Conservation (phyloP, 257 asterid species). For the Verbena officinalis region DNA sequence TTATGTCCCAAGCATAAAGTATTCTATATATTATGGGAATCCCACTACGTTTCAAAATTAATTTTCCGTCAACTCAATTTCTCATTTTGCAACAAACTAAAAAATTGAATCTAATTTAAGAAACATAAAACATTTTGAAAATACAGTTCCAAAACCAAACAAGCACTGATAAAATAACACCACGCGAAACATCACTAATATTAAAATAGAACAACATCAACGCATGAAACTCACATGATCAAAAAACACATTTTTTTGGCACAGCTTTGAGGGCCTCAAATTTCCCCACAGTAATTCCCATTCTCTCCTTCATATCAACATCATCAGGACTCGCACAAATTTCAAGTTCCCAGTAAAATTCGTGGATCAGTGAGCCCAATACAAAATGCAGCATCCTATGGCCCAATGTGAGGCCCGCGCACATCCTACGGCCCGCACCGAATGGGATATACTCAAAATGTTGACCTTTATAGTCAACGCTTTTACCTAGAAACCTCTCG, state of each 20-base stretch:
- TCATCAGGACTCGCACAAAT: background rate
- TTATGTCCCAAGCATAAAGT: too few relatives aligned
- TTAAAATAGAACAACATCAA: too few relatives aligned
- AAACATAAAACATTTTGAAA: too few relatives aligned
- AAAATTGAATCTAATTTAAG: too few relatives aligned
- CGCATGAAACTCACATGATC: too few relatives aligned
- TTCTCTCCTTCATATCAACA: conserved; percentile 47
- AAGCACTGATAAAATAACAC: too few relatives aligned
- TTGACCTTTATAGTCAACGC: conserved; percentile 52
- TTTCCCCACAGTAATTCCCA: conserved; percentile 53
- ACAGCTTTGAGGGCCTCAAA: conserved; percentile 45
- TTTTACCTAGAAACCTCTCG: conserved; percentile 48
- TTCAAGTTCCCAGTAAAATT: conserved; percentile 55
- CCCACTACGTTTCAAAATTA: too few relatives aligned
- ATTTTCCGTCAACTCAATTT: too few relatives aligned
- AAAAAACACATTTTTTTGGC: conserved; percentile 25
- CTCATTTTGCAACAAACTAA: too few relatives aligned
- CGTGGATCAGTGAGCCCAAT: conserved; percentile 54
- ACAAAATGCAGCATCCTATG: conserved; percentile 58
- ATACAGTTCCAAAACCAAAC: too few relatives aligned
- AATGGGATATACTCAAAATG: conserved; percentile 57
- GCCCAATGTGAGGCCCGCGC: conserved; percentile 55
- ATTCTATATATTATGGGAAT: too few relatives aligned
- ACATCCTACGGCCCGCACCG: conserved; percentile 65
- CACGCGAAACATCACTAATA: too few relatives aligned